These are phyloP conservation scores for Saccharomyces pastorianus DNA, from an alignment of 1,139 yeast species.

Conservation along the genomic window DNA sequence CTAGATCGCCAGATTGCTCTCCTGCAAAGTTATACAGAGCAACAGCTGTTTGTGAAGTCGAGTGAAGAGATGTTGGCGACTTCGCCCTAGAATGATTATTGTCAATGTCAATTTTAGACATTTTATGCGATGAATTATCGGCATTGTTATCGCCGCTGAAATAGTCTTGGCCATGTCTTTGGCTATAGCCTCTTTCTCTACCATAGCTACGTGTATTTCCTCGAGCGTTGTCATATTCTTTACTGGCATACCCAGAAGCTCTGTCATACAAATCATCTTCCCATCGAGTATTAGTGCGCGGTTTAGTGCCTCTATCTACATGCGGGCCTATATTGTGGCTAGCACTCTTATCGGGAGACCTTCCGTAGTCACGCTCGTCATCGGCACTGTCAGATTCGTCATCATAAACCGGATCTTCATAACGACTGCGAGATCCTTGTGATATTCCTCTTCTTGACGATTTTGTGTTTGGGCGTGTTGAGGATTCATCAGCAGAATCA, in stretches of 20 bases:
- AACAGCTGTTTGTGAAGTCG: too few species aligned
- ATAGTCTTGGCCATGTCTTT: background rate
- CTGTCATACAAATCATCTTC: slow-evolving; percentile 72
- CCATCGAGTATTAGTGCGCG: slow-evolving; percentile 45
- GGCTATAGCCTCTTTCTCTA: slow-evolving; percentile 4
- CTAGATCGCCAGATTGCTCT: too few species aligned
- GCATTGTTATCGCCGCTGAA: slow-evolving; percentile 6
- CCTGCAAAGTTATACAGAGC: too few species aligned
- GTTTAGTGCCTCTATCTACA: background rate
- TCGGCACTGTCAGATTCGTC: slow-evolving; percentile 6
- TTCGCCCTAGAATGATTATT: background rate
- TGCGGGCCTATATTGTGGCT: slow-evolving; percentile 2
- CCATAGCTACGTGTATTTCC: slow-evolving; percentile 5
- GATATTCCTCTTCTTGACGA: background rate
- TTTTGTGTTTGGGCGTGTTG: background rate
- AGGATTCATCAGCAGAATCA: slow-evolving; percentile 18
- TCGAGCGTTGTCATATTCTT: background rate
- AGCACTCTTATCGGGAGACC: slow-evolving; percentile 1
- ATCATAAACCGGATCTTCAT: slow-evolving; percentile 29
- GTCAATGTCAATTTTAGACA: background rate
- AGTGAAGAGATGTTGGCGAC: too few species aligned
- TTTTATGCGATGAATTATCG: background rate
- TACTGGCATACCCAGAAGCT: slow-evolving; percentile 3
- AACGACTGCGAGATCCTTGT: background rate
- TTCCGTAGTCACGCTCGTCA: slow-evolving; percentile 5